Conservation (phyloP, 2,329 filamentous ascomycete genomes). For the Xylaria hypoxylon region DNA sequence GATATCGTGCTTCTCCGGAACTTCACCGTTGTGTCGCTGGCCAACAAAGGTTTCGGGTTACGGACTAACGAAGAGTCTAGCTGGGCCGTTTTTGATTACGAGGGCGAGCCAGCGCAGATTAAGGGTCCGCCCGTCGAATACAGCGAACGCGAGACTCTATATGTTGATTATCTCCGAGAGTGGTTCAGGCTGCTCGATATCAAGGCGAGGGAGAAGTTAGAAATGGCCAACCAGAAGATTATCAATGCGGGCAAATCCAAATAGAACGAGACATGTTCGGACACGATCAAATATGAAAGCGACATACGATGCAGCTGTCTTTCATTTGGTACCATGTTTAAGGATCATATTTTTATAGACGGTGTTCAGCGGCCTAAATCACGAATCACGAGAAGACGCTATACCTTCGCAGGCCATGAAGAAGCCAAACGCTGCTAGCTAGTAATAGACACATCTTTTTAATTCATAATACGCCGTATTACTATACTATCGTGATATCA, state of each 20-base stretch:
- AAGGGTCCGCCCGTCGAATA: constrained; percentile 71
- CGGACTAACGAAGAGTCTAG: constrained; percentile 66
- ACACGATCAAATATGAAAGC: not conserved
- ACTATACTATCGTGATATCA: not conserved
- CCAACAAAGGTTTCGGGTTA: constrained; percentile 67
- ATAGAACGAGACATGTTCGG: constrained; percentile 26
- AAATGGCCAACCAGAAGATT: constrained; percentile 59
- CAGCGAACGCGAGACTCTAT: constrained; percentile 60
- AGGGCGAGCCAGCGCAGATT: constrained; percentile 62
- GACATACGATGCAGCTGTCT: not conserved
- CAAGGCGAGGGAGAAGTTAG: constrained; percentile 60
- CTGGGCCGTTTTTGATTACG: constrained; percentile 71
- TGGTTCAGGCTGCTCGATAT: constrained; percentile 64
- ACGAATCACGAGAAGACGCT: constrained; percentile 16
- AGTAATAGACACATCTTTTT: not conserved
- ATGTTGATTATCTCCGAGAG: constrained; percentile 61
- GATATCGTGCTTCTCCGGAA: constrained; percentile 69
- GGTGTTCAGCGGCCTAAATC: not conserved
- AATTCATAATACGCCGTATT: not conserved
- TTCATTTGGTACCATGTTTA: constrained; percentile 10
- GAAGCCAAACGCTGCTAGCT: too few species aligned
- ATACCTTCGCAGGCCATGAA: constrained; percentile 3
- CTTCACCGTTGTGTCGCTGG: constrained; percentile 66
- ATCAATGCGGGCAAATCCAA: constrained; percentile 44
- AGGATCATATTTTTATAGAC: not conserved